Base-by-base conservation (phyloP, 768 basidiomycete genomes). In the Boletus eberwhitei region DNA sequence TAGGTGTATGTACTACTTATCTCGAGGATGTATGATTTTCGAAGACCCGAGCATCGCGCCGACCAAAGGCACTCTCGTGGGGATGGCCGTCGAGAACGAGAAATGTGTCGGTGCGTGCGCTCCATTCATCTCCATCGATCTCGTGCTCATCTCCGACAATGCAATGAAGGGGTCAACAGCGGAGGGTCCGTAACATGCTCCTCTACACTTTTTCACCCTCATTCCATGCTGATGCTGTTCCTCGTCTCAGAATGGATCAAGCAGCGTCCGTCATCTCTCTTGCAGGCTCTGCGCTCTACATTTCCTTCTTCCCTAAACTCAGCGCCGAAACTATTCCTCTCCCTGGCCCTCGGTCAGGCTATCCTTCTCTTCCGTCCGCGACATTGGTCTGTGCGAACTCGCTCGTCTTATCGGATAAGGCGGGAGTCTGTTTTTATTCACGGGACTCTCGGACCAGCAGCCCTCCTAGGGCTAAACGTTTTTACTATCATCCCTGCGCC, bases 41-140 rank as follows among this genome's bases (percentile, higher is more conserved):
- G 59, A 72, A n/a, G 54, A 64, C 19, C 32, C 52, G 9, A 34
- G 4, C 17, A 34, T 50, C 19, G 46, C 58, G 32, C 59, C 59
- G 16, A 83, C 76, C 39, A 87, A 93, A 64, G 86, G 86, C 19
- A 76, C 84, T 38, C 77, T 96, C 0, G 90, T 93, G 13, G 75
- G 82, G 61, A 84, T 96, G 71, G 80, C 90, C 0, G 85, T 96
- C 74, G 82, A 87, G 64, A 92, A 90, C 58, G 93, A 94, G 72
- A 87, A 84, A 60, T 83, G 87, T 29, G 88, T 94, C 38, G 89
- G 89, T 78, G 53, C 52, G 77, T 47, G 22, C 4, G 5, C 26
- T 8, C 24, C 29, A 21, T 24, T 16, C 24, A 1, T 32, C 37
- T 43, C 16, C 11, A 26, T 11, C 3, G 5, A 22, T 4, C 11